Base-by-base conservation (phyloP, 2,329 filamentous ascomycete genomes). In the Pseudodiploospora longispora region DNA sequence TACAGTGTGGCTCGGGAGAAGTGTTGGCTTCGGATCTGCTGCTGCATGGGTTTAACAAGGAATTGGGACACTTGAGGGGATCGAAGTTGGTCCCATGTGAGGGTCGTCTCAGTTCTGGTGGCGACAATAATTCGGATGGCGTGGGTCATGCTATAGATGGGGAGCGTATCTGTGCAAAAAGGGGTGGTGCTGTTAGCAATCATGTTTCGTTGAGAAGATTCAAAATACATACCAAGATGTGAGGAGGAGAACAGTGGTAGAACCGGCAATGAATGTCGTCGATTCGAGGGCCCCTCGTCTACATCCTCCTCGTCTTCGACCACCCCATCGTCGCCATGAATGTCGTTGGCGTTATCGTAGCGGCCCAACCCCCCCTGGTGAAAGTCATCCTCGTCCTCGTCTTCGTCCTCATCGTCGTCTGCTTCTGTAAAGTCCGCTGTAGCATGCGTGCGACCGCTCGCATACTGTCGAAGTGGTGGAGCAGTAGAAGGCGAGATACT, bases 21-120 rank as follows among this genome's bases (percentile, higher is more conserved):
- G 64, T 95, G 87, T 41, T 85, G 80, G 10, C 79, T 74, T 48
- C 84, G 82, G 50, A 96, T 90, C 62, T 91, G 85, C 60, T 93
- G 85, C 64, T 93, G 88, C 71, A 96, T 93, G 3, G 91, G 91
- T 70, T 96, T 96, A 59, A 96, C 78, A 32, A 97, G 76, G 61
- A 97, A 97, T 60, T 95, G 90, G 10, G 89, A 95, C 45, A 97
- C 84, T 61, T 97, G 91, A 3, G 91, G 91, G n/a, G 89, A 95
- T 51, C 90, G 81, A 50, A 97, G 73, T 63, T 97, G 91, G 52
- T 97, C 91, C 90, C 90, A 97, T 10, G 88, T 84, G 41, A 97
- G 69, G 0, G 88, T 91, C 2, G 90, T 96, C 68, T 97, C 91
- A 64, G 88, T 95, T 59, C 86, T 82, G 47, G 87, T 76, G 52